phyloP scores from a whole-genome alignment of 2,329 filamentous ascomycete genomes.

The Fusarium sp. region DNA sequence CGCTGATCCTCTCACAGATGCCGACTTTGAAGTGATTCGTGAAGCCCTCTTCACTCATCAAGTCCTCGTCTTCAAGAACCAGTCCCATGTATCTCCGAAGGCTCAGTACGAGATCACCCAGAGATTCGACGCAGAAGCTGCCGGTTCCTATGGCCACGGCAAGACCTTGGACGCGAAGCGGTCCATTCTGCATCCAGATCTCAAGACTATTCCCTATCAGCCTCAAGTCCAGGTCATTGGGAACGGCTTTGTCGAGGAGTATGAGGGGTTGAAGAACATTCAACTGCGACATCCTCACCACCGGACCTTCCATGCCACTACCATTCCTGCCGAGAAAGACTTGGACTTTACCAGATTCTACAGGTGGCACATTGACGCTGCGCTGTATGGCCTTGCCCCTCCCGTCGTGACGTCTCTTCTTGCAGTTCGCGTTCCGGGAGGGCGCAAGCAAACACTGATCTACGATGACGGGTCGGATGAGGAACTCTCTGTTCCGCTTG shows the following conservation, averaged over 20 bases:
- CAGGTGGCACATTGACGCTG: constrained; percentile 86
- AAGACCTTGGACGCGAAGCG: constrained; percentile 78
- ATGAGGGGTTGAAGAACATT: constrained; percentile 80
- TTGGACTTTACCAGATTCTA: constrained; percentile 73
- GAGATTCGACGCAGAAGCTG: constrained; percentile 78
- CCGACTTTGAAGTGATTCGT: constrained; percentile 75
- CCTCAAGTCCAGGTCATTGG: constrained; percentile 84
- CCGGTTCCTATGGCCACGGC: constrained; percentile 80
- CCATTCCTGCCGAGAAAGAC: constrained; percentile 70
- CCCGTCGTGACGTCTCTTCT: constrained; percentile 81
- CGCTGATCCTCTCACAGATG: constrained; percentile 61
- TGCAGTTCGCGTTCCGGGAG: constrained; percentile 80
- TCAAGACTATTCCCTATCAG: constrained; percentile 86
- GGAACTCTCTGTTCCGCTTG: constrained; percentile 77
- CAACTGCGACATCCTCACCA: constrained; percentile 83
- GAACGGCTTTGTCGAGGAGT: constrained; percentile 78
- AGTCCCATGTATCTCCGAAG: constrained; percentile 74
- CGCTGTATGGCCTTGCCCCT: constrained; percentile 82
- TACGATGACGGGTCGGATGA: constrained; percentile 82
- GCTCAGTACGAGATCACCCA: constrained; percentile 83
- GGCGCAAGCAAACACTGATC: constrained; percentile 75
- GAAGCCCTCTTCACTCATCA: constrained; percentile 78
- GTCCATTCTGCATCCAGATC: constrained; percentile 81
- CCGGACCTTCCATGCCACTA: constrained; percentile 79
- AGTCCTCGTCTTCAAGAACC: constrained; percentile 80